These are phyloP conservation scores for Phytophthora boehmeriae DNA, from an alignment of 352 stramenopile genomes.

Conservation along the genomic window DNA sequence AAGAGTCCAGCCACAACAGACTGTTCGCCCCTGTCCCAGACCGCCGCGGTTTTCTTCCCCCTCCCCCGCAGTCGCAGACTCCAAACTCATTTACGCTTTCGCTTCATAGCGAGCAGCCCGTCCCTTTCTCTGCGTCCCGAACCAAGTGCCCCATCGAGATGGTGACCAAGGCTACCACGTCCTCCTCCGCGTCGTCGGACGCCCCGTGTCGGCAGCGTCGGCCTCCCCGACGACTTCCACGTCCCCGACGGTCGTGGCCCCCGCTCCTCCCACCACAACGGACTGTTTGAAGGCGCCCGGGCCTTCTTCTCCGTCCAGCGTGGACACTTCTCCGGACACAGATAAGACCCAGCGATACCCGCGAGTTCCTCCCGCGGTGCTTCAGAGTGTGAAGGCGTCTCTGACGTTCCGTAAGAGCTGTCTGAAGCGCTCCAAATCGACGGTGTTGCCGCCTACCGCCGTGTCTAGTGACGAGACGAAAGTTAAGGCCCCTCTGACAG, in stretches of 20 bases:
- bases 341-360: constrained; percentile 28
- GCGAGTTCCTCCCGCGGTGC: constrained; percentile 44
- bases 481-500: not conserved
- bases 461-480: constrained; percentile 8
- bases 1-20: constrained; percentile 7
- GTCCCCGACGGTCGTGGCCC: constrained; percentile 16
- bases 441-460: constrained; percentile 32
- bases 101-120: constrained; percentile 62
- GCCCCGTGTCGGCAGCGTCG: constrained; percentile 34
- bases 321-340: constrained; percentile 19
- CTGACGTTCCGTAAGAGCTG: constrained; percentile 71
- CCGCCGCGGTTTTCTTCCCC: constrained; percentile 41
- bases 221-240: constrained; percentile 24
- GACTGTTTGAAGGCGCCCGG: constrained; percentile 35
- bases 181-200: constrained; percentile 32
- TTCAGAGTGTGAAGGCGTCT: constrained; percentile 59
- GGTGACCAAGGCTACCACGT: constrained; percentile 43
- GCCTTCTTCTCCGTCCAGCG: constrained; percentile 21
- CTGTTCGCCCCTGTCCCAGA: constrained; percentile 35
- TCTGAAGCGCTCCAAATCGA: constrained; percentile 71
- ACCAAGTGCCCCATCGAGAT: constrained; percentile 26
- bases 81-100: constrained; percentile 44
- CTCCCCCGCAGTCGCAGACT: constrained; percentile 22
- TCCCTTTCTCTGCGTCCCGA: constrained; percentile 55
- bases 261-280: constrained; percentile 20